A percentile compares a stretch with the other conserved stretches of the same genome.
phyloP scores from a whole-genome alignment of 495 filamentous ascomycete species.

The Parachaetomium inaequale region DNA sequence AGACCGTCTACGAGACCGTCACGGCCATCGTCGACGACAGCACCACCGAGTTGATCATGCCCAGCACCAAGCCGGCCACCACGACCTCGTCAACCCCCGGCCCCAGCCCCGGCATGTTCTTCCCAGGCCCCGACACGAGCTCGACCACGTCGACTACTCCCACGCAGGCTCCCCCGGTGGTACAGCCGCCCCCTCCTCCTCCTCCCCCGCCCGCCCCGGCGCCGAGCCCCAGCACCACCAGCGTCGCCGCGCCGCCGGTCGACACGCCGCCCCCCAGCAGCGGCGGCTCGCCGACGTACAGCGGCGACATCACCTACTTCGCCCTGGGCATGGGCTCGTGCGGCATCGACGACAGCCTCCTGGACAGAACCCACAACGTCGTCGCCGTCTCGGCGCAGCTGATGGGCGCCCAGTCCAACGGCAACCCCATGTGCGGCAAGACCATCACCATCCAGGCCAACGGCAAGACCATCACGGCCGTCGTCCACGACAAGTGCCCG shows the following conservation, averaged over 20 bases:
- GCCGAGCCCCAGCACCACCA: not conserved
- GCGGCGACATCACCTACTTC: constrained; percentile 49
- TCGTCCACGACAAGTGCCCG: constrained; percentile 71
- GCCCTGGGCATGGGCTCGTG: constrained; percentile 44
- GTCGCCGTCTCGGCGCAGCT: constrained; percentile 42
- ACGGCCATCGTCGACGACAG: constrained; percentile 44
- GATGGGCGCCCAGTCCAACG: constrained; percentile 46
- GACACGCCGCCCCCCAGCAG: not conserved
- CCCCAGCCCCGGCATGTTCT: constrained; percentile 39
- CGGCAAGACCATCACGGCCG: constrained; percentile 54
- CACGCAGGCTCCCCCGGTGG: constrained; percentile 15
- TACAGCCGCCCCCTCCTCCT: constrained; percentile 16
- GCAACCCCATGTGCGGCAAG: constrained; percentile 63
- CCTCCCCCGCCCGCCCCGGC: constrained; percentile 14
- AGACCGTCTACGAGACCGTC: constrained; percentile 48
- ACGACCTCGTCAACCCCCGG: constrained; percentile 11
- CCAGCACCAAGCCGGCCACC: constrained; percentile 26
- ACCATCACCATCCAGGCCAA: constrained; percentile 55
- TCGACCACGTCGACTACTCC: constrained; percentile 15
- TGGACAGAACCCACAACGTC: constrained; percentile 40
- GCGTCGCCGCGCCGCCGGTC: too few species aligned
- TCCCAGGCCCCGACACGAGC: constrained; percentile 29
- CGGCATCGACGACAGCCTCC: constrained; percentile 41
- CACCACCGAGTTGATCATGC: constrained; percentile 39
- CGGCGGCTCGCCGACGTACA: constrained; percentile 25